Conservation (phyloP, 257 asterid genomes). For the Nemophila menziesii region DNA sequence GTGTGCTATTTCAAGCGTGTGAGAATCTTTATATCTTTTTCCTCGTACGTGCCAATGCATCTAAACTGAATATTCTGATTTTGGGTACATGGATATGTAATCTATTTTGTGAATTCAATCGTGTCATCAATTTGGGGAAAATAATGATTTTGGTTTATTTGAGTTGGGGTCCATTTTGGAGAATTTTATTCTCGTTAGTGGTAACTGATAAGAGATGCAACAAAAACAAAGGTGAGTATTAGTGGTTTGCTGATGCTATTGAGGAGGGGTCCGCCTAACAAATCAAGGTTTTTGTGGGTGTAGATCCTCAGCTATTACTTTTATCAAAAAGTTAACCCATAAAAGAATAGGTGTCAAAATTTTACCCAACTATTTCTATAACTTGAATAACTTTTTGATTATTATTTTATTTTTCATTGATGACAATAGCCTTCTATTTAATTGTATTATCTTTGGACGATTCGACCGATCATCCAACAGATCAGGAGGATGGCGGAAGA, state of each 20-base stretch:
- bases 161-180: constrained; percentile 16
- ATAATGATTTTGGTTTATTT: background rate
- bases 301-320: background rate
- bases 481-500: too few relatives aligned
- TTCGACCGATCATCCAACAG: too few relatives aligned
- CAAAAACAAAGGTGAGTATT: constrained; percentile 18
- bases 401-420: too few relatives aligned
- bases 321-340: too few relatives aligned
- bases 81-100: constrained; percentile 4
- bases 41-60: background rate
- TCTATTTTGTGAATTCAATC: background rate
- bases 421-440: too few relatives aligned
- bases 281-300: constrained; percentile 6
- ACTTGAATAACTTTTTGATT: too few relatives aligned
- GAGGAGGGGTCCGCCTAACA: too few relatives aligned
- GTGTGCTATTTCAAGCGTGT: constrained; percentile 9
- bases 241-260: constrained; percentile 40
- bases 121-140: constrained; percentile 19
- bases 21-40: constrained; percentile 12
- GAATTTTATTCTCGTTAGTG: constrained; percentile 26
- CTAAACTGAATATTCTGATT: constrained; percentile 61
- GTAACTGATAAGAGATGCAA: constrained; percentile 25
- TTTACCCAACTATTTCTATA: too few relatives aligned
- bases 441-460: too few relatives aligned
- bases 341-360: too few relatives aligned